Evolutionary conservation across 2,329 filamentous ascomycete species (phyloP).

Genomic region (Exophiala sideris): DNA sequence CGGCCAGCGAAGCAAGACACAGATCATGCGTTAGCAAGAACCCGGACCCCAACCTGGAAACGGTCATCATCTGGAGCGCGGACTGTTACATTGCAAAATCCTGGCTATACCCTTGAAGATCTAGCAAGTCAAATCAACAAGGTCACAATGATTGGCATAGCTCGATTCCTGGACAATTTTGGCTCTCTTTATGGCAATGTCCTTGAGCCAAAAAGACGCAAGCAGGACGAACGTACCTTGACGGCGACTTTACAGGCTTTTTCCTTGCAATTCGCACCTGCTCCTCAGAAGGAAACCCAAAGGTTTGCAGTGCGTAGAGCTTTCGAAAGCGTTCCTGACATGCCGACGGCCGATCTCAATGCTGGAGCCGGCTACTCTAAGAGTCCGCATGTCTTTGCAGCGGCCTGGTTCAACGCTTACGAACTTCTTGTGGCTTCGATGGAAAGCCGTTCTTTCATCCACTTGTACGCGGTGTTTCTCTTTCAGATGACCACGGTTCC

Average conservation of each 20-base stretch:
- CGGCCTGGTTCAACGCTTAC: constrained; percentile 16
- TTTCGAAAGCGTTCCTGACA: background rate
- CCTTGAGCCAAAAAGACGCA: constrained; percentile 10
- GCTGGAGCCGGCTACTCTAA: constrained; percentile 1
- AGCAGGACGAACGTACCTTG: constrained; percentile 13
- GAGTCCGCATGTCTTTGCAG: constrained; percentile 7
- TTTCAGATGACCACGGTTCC: constrained; percentile 17
- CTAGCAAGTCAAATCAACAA: constrained; percentile 10
- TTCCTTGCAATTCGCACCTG: constrained; percentile 13
- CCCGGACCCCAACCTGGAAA: constrained; percentile 5
- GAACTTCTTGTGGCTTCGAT: constrained; percentile 4
- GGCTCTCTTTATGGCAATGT: constrained; percentile 13
- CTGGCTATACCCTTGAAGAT: constrained; percentile 1
- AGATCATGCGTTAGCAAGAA: background rate
- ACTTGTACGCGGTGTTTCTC: constrained; percentile 16
- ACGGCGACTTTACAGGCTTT: constrained; percentile 16
- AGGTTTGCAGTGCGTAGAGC: background rate
- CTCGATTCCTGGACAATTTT: constrained; percentile 21
- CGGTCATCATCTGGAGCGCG: background rate
- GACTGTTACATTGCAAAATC: background rate
- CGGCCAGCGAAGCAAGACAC: background rate
- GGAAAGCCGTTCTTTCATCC: constrained; percentile 11
- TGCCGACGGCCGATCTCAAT: background rate
- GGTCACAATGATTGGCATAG: constrained; percentile 18
- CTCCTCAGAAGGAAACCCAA: background rate